phyloP scores from a whole-genome alignment of 2,329 filamentous ascomycete genomes.

The Sporothrix curviconia region DNA sequence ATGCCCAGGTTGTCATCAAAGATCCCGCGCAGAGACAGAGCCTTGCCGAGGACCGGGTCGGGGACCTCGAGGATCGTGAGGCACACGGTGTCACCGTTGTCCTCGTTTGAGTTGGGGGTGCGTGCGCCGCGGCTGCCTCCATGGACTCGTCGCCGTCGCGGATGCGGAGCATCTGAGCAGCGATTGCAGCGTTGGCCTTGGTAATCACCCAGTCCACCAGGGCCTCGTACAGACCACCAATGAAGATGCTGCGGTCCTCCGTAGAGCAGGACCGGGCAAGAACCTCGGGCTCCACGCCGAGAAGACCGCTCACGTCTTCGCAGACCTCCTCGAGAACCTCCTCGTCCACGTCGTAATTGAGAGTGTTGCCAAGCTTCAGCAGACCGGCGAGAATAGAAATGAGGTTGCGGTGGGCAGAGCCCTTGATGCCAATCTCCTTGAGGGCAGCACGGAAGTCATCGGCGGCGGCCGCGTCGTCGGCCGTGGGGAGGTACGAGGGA shows the following conservation, averaged over 20 bases:
- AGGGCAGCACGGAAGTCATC: conserved; percentile 86
- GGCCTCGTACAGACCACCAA: conserved; percentile 85
- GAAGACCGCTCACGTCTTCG: conserved; percentile 79
- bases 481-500: conserved; percentile 82
- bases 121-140: conserved; percentile 52
- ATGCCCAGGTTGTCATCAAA: conserved; percentile 93
- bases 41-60: conserved; percentile 72
- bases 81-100: conserved; percentile 75
- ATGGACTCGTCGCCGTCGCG: conserved; percentile 61
- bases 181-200: conserved; percentile 82
- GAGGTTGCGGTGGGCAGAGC: conserved; percentile 70
- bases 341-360: conserved; percentile 76
- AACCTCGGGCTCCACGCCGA: conserved; percentile 81
- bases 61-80: conserved; percentile 86
- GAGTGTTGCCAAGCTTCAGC: conserved; percentile 83
- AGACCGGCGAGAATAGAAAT: conserved; percentile 81
- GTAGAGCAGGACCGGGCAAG: conserved; percentile 73
- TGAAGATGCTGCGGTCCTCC: conserved; percentile 73
- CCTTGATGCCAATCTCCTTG: conserved; percentile 91
- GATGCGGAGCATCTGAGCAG: conserved; percentile 62
- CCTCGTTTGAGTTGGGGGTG: conserved; percentile 63
- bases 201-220: conserved; percentile 90
- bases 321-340: conserved; percentile 80
- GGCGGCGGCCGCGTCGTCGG: conserved; percentile 84
- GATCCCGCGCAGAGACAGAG: conserved; percentile 78